Evolutionary conservation across 2,329 filamentous ascomycete genomes (phyloP).

Genomic region (Apiospora sp.): DNA sequence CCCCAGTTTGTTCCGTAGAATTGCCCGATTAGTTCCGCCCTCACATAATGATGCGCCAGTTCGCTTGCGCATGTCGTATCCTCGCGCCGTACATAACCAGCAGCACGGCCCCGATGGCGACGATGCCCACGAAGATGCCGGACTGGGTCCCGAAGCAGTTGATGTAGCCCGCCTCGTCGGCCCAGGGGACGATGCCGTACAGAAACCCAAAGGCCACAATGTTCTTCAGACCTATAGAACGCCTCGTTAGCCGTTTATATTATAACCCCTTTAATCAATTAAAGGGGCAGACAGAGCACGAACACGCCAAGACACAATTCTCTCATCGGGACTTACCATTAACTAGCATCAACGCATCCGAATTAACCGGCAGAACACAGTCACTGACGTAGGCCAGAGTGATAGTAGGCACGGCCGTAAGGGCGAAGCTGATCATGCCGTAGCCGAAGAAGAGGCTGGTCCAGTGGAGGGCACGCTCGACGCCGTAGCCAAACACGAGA

Average conservation of each 20-base stretch:
- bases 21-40: neutral
- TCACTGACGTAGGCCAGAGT: slow-evolving; percentile 55
- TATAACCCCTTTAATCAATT: no score
- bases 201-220: slow-evolving; percentile 57
- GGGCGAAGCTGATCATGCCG: slow-evolving; percentile 52
- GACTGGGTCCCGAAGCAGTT: slow-evolving; percentile 41
- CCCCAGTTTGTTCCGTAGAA: neutral
- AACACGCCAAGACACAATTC: no score
- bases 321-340: slow-evolving; percentile 35
- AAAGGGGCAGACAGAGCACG: no score
- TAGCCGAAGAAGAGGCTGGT: slow-evolving; percentile 54
- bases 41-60: slow-evolving; percentile 41
- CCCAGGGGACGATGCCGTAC: slow-evolving; percentile 54
- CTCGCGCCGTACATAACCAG: slow-evolving; percentile 39
- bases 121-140: slow-evolving; percentile 40
- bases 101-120: slow-evolving; percentile 37
- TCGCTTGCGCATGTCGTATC: slow-evolving; percentile 39
- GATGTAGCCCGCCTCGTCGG: slow-evolving; percentile 38
- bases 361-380: slow-evolving; percentile 41
- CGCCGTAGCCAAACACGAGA: slow-evolving; percentile 54
- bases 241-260: neutral
- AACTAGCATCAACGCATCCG: slow-evolving; percentile 43
- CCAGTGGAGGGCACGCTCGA: slow-evolving; percentile 50
- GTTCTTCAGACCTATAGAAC: slow-evolving; percentile 47
- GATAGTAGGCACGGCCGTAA: slow-evolving; percentile 52